phyloP scores from a whole-genome alignment of 169 alveolate species.

The Cardiosporidium cionae region DNA sequence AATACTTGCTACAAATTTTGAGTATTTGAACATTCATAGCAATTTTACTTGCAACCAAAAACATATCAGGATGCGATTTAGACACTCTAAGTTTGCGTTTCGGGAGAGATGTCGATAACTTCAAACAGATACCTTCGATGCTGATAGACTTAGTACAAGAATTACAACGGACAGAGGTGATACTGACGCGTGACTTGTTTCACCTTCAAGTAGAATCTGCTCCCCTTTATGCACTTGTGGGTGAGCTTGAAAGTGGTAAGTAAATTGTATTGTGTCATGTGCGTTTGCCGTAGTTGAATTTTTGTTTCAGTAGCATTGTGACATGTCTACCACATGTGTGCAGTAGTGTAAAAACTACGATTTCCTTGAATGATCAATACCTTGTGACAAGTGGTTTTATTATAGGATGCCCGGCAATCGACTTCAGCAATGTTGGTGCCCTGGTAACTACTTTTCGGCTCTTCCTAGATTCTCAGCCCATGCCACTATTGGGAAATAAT shows the following conservation, averaged over 20 bases:
- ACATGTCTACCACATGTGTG: no score
- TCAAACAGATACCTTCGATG: background rate
- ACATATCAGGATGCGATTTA: background rate
- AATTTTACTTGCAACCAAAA: no score
- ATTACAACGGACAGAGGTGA: background rate
- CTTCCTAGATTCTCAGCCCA: background rate
- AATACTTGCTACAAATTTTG: no score
- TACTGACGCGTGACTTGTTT: background rate
- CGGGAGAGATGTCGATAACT: background rate
- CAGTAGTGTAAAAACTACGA: no score
- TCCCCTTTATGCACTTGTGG: background rate
- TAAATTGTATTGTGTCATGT: no score
- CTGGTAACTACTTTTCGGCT: background rate
- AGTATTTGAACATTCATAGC: no score
- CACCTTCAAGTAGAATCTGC: background rate
- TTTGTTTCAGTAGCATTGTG: no score
- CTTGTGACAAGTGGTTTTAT: no score
- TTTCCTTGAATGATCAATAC: no score
- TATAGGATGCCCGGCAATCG: background rate
- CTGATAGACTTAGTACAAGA: background rate
- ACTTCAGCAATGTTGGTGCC: background rate
- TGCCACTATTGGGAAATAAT: background rate
- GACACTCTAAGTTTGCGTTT: background rate
- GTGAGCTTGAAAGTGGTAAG: background rate
- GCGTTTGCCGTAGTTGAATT: no score